Base-by-base conservation (phyloP, 495 filamentous ascomycete species). In the Hypoxylon cercidicola region DNA sequence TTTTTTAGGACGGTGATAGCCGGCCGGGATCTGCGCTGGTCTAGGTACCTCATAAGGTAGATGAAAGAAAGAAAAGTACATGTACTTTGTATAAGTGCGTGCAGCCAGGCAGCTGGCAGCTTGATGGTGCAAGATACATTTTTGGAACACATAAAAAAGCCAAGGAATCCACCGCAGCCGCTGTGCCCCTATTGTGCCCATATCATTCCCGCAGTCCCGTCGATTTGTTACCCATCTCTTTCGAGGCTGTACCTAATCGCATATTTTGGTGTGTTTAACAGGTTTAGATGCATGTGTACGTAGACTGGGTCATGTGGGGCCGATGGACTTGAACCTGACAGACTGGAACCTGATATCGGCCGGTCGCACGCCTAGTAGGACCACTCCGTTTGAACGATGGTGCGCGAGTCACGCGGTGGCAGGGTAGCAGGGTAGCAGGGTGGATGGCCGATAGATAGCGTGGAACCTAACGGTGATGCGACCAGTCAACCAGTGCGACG, bases 371-470 rank as follows among this genome's bases (percentile, higher is more conserved):
- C 12, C 48, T n/a, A 40, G 30, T 32, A 32, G 30, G 30, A 32
- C 30, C 30, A 32, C 30, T 39, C 39, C 52, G 13, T 15, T 28
- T 55, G n/a, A 39, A 19, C 20, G 9, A 63, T 68, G 55, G 53
- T 64, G 65, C 48, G 56, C 66, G 45, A 69, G 60, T 69, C 66
- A 64, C 55, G 60, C 66, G 66, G 56, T 64, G n/a, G n/a, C n/a
- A n/a, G n/a, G n/a, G n/a, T n/a, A n/a, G n/a, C n/a, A n/a, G n/a
- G n/a, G n/a, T n/a, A n/a, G n/a, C n/a, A n/a, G n/a, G n/a, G n/a
- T n/a, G n/a, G 60, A 60, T 59, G 55, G 65, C 58, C 25, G 35
- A 60, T 60, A 68, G 35, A 60, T 60, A 68, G 35, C n/a, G 55
- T 40, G 39, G 11, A 40, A 48, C 41, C 19, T 16, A 15, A 3